These are phyloP conservation scores for Phytomonas sp. DNA, from an alignment of 208 protist species.

Conservation along the genomic window DNA sequence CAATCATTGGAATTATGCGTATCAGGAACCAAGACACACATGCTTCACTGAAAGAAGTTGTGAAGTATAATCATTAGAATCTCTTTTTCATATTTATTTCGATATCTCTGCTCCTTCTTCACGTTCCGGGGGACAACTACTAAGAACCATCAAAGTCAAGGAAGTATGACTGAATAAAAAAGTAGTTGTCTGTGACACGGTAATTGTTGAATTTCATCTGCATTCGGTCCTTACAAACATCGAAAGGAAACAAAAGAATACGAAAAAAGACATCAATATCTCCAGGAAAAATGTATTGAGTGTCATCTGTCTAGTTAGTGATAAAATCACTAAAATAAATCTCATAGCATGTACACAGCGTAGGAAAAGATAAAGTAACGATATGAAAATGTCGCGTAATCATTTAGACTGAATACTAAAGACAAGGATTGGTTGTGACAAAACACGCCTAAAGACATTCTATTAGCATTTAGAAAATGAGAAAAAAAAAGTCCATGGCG, in stretches of 20 bases:
- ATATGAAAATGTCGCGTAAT: constrained; percentile 71
- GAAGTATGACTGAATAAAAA: background rate
- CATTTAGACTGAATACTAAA: constrained; percentile 46
- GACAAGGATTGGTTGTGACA: constrained; percentile 77
- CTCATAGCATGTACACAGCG: constrained; percentile 73
- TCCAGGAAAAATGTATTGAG: constrained; percentile 54
- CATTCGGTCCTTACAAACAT: background rate
- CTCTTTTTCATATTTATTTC: background rate
- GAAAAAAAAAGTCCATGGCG: constrained; percentile 14
- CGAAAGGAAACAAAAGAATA: background rate
- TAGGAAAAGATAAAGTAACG: constrained; percentile 64
- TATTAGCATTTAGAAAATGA: constrained; percentile 45
- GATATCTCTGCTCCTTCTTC: background rate
- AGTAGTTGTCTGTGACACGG: background rate
- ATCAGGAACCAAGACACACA: background rate
- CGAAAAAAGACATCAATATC: constrained; percentile 18
- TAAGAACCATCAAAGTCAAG: background rate
- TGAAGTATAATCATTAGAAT: background rate
- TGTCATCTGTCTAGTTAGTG: constrained; percentile 26
- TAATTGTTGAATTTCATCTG: background rate
- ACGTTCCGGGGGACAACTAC: background rate
- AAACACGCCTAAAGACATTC: constrained; percentile 55
- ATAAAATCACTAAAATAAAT: constrained; percentile 43
- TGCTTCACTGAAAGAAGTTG: background rate
- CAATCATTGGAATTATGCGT: background rate